Evolutionary conservation across 2,329 filamentous ascomycete genomes (phyloP), one percentile per base, ranked within the genome.

Genomic region (Exophiala spinifera): DNA sequence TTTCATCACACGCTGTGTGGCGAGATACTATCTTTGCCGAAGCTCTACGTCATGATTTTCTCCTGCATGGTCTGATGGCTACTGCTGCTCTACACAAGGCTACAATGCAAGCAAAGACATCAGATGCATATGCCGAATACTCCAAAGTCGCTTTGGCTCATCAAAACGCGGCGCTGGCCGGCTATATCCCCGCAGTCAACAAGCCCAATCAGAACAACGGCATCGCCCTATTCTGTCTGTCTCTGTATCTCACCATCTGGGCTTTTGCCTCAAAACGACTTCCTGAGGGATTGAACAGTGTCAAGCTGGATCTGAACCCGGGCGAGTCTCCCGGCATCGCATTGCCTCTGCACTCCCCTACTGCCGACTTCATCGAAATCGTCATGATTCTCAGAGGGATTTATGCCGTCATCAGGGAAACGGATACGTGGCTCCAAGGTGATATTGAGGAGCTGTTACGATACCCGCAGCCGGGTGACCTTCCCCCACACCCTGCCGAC

Each of bases 31-130:
- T 75, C 17, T 72, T 73, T n/a, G 70, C 66, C 1, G 64, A 71
- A 45, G 72, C 70, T 4, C 58, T 75, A 7, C 64, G 67, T 44
- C 68, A 73, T 62, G 68, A 72, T 17, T 75, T 74, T 49, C 64
- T 75, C 19, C 67, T 75, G 64, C 69, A 71, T 51, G 72, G 71
- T 11, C 64, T 75, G 15, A 64, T 75, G 49, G 71, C 72, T 1
- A 61, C 73, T 33, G 67, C 72, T 1, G 66, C 73, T 2, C 61
- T 74, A 39, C 72, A 75, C 55, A 70, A 71, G 20, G 72, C 72
- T 1, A 65, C 69, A 11, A 40, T 57, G 47, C 57, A 57, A 25
- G 46, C 57, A n/a, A 55, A 59, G 40, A 53, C 58, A 2, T 59
- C 62, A 3, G 62, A 64, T 7, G 57, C 50, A 11, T 61, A 59